Percentiles rank a stretch among this genome's conserved stretches.
These are phyloP conservation scores for Fusarium fujikuroi DNA, from an alignment of 2,329 filamentous ascomycete genomes.

Conservation along the genomic window DNA sequence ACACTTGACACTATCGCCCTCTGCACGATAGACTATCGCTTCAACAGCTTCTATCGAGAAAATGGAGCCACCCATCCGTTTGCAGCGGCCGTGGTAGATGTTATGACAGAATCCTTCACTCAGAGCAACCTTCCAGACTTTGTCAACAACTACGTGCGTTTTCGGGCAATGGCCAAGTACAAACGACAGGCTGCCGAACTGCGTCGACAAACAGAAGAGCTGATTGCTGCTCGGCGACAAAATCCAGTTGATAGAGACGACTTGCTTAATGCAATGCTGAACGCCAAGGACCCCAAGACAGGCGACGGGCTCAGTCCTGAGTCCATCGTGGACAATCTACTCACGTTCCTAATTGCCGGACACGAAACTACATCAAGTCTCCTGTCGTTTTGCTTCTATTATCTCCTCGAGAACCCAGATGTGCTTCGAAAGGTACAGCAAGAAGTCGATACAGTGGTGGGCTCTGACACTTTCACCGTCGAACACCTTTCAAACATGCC, in stretches of 20 bases:
- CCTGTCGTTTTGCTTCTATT: conserved; percentile 73
- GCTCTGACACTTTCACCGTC: conserved; percentile 64
- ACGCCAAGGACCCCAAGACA: conserved; percentile 67
- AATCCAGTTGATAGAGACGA: neutral
- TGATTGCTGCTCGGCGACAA: neutral
- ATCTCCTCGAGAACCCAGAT: conserved; percentile 71
- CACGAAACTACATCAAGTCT: conserved; percentile 77
- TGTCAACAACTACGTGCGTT: neutral
- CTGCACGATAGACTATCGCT: neutral
- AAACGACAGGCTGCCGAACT: neutral
- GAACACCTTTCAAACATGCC: conserved; percentile 71
- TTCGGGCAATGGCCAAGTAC: neutral
- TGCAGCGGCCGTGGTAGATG: neutral
- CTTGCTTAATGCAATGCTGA: neutral
- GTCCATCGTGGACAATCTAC: conserved; percentile 74
- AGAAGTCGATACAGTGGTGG: conserved; percentile 74
- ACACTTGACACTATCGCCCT: neutral
- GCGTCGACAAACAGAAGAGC: neutral
- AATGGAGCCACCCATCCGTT: neutral
- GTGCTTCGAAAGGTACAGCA: conserved; percentile 68
- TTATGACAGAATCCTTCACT: neutral
- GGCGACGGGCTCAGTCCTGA: conserved; percentile 70
- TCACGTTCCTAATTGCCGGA: conserved; percentile 76
- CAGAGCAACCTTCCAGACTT: neutral
- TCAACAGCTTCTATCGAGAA: neutral